A percentile compares a stretch with the other conserved stretches of the same genome.
Conservation (phyloP, 2,329 filamentous ascomycete genomes). For the Ceratocystis variospora region DNA sequence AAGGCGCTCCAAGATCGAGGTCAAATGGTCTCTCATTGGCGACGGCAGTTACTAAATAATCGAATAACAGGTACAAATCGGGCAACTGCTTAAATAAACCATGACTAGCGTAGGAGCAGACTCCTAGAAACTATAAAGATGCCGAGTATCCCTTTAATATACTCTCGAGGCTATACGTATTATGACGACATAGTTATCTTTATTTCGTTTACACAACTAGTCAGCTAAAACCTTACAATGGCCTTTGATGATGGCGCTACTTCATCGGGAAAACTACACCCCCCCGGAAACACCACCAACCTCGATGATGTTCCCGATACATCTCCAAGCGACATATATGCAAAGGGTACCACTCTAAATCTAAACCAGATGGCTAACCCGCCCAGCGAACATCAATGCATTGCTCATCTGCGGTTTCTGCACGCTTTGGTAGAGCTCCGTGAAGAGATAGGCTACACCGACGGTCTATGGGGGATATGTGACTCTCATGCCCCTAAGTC, state of each 20-base stretch:
- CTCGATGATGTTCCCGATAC: not conserved
- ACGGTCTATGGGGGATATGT: slow-evolving; percentile 52
- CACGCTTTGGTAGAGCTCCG: slow-evolving; percentile 53
- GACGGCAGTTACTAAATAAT: too few relatives aligned
- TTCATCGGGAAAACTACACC: not conserved
- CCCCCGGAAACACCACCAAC: not conserved
- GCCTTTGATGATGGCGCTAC: not conserved
- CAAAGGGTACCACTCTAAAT: not conserved
- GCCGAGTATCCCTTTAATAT: too few relatives aligned
- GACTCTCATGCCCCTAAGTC: slow-evolving; percentile 31
- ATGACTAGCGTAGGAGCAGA: too few relatives aligned
- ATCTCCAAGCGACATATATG: not conserved
- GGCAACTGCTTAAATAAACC: too few relatives aligned
- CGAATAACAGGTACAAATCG: too few relatives aligned
- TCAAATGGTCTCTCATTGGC: too few relatives aligned
- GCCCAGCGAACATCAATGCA: slow-evolving; percentile 38
- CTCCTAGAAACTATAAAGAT: too few relatives aligned
- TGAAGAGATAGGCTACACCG: slow-evolving; percentile 49
- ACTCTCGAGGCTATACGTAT: too few relatives aligned
- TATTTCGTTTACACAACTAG: too few relatives aligned
- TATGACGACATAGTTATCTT: too few relatives aligned
- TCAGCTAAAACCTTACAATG: not conserved
- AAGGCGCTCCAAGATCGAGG: too few relatives aligned
- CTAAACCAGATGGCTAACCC: slow-evolving; percentile 13
- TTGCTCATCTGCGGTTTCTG: slow-evolving; percentile 62